Evolutionary conservation across 768 basidiomycete species (phyloP), one percentile per base, ranked within the genome.

Genomic region (Hericium coralloides): DNA sequence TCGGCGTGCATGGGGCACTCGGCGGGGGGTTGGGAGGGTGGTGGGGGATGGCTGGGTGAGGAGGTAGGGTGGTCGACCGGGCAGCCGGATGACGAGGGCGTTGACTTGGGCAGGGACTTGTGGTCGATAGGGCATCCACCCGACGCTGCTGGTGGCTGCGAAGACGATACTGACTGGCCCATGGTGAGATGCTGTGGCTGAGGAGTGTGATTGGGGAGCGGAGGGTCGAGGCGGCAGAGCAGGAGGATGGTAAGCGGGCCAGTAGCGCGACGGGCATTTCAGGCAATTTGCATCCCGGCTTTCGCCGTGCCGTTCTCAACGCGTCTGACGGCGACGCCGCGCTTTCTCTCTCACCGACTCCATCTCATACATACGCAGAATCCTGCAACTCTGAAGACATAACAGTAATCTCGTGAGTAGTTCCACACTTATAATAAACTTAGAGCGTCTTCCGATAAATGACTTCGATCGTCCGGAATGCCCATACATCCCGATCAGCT

Each of bases 1-100:
- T 71, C 63, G 14, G 66, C 58, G 61, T 83, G 79, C 12, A 89
- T 71, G 2, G 87, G 89, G 65, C 87, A 89, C 66, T 79, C 73
- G 0, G 82, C 75, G 38, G 71, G 70, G 26, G 47, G 38, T 6
- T 22, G 25, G 12, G 59, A 41, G 18, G 60, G 58, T 4, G 59
- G 51, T 15, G 66, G 39, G 1, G 47, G 9, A 9, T 60, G 56
- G 49, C 65, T 57, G 62, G 49, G 53, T 43, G 55, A 38, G 65
- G 23, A 26, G 66, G 60, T 23, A 52, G 25, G 53, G 43, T 62
- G 64, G 47, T 58, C 56, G 14, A 61, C 53, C 25, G 62, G 64
- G 45, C 59, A 60, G 38, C 59, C 56, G 38, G 59, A 20, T 22
- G 49, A 23, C 25, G 49, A 50, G 15, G 18, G 18, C 2, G 26